phyloP scores from a whole-genome alignment of 352 stramenopile species.

The Globisporangium camurandrum region DNA sequence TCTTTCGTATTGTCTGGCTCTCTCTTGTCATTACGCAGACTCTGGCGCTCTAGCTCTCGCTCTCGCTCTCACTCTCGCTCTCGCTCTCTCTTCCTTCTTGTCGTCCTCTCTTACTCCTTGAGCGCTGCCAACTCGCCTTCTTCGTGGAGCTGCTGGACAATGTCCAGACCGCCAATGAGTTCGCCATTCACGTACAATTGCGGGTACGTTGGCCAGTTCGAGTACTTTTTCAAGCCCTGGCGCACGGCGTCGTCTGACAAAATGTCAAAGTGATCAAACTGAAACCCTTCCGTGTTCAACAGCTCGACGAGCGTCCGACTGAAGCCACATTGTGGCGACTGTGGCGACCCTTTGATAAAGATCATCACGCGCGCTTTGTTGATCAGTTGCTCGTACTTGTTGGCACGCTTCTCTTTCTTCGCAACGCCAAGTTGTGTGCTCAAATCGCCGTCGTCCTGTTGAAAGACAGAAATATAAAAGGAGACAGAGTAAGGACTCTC shows the following conservation, averaged over 20 bases:
- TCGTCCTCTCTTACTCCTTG: slow-evolving; percentile 66
- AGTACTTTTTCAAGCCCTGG: slow-evolving; percentile 96
- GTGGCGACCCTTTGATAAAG: slow-evolving; percentile 97
- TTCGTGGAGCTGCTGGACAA: slow-evolving; percentile 94
- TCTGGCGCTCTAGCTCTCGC: too few relatives aligned
- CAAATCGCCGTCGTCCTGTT: slow-evolving; percentile 78
- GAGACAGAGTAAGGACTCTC: too few relatives aligned
- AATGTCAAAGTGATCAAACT: slow-evolving; percentile 97
- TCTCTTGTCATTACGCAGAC: too few relatives aligned
- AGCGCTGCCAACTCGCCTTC: slow-evolving; percentile 75
- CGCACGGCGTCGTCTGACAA: slow-evolving; percentile 94
- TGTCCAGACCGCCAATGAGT: slow-evolving; percentile 96
- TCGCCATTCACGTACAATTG: slow-evolving; percentile 97
- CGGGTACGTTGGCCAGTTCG: slow-evolving; percentile 98
- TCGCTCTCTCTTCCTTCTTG: too few relatives aligned
- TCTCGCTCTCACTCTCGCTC: too few relatives aligned
- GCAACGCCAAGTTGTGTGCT: slow-evolving; percentile 85
- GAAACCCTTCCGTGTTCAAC: slow-evolving; percentile 83
- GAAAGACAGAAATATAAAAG: too few relatives aligned
- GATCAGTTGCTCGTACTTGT: slow-evolving; percentile 88
- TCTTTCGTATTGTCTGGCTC: too few relatives aligned
- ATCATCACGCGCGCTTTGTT: slow-evolving; percentile 92
- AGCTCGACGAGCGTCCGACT: slow-evolving; percentile 92
- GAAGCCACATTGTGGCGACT: slow-evolving; percentile 94
- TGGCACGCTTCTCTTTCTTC: slow-evolving; percentile 81